These are phyloP conservation scores for Myxozyma udenii DNA, from an alignment of 805 yeast genomes.

Conservation along the genomic window DNA sequence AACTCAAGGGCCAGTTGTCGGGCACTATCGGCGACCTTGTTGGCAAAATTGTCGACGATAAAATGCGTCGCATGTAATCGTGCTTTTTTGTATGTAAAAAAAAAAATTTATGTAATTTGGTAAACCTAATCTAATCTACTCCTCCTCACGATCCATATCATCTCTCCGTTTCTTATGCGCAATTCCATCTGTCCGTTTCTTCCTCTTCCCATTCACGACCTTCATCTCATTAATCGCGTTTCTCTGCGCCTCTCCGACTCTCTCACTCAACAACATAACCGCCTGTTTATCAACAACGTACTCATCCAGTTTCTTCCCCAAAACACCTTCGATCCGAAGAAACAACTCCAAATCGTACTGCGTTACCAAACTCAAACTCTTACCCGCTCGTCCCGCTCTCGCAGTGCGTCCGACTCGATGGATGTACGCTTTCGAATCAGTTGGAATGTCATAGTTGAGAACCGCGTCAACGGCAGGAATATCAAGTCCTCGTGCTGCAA, in stretches of 20 bases:
- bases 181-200: constrained; percentile 31
- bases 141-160: constrained; percentile 49
- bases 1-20: constrained; percentile 50
- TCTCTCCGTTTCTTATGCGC: constrained; percentile 41
- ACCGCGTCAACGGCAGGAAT: constrained; percentile 98
- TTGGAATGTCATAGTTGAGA: constrained; percentile 93
- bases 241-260: constrained; percentile 88
- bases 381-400: constrained; percentile 87
- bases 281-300: constrained; percentile 75
- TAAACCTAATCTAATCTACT: neutral
- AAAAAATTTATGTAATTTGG: neutral
- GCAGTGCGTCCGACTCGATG: constrained; percentile 98
- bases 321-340: constrained; percentile 81
- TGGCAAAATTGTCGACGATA: constrained; percentile 47
- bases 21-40: constrained; percentile 54
- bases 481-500: constrained; percentile 99
- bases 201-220: constrained; percentile 54
- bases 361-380: constrained; percentile 81
- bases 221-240: constrained; percentile 82
- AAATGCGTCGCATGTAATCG: constrained; percentile 32
- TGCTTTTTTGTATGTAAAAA: neutral
- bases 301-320: constrained; percentile 78
- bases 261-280: constrained; percentile 71
- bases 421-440: constrained; percentile 95
- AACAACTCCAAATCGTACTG: constrained; percentile 92